Evolutionary conservation across 139 green algal genomes (phyloP), one percentile per base, ranked within the genome.

Genomic region (Zygnema circumcarinatum): DNA sequence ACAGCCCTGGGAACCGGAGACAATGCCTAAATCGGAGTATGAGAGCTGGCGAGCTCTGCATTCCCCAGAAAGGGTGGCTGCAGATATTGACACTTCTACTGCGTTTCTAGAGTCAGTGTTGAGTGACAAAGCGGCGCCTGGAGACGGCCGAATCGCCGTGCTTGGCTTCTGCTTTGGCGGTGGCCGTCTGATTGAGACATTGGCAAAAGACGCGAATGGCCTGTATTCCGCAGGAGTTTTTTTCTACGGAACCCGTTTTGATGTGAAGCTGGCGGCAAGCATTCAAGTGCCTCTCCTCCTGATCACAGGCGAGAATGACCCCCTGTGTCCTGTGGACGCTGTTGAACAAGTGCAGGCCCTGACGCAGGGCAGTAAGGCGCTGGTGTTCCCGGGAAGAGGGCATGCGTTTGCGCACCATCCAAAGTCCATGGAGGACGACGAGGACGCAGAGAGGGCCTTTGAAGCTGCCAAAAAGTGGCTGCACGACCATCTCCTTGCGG

Each of bases 361-460:
- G 33, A 29, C 78, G 11, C 67, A 82, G 25, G 67, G 39, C 11
- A 38, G n/a, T 83, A 25, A 32, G 31, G 36, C 32, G 25, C 40
- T 39, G 68, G 42, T 88, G 16, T 88, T 84, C 36, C 38, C 40
- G 41, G 83, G 73, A 25, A 25, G 72, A 38, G 41, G n/a, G 22
- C 83, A 88, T 41, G 83, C 83, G n/a, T 88, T 88, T 75, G 83
- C 83, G 31, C 83, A 88, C 73, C 69, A 47, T 32, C 83, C 83
- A 2, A 38, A 35, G 25, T 67, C n/a, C 32, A 75, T 88, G 31
- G 83, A 88, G 38, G 83, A 88, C 25, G 83, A 88, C 38, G 83
- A 83, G 83, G 83, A 88, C 73, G 83, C 83, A 16, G 83, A 88
- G n/a, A 62, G 75, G 54, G 83, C 83, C 38, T 88, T 88, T 84